These are phyloP conservation scores for Fusarium piperis DNA, from an alignment of 2,329 filamentous ascomycete genomes.

Conservation along the genomic window DNA sequence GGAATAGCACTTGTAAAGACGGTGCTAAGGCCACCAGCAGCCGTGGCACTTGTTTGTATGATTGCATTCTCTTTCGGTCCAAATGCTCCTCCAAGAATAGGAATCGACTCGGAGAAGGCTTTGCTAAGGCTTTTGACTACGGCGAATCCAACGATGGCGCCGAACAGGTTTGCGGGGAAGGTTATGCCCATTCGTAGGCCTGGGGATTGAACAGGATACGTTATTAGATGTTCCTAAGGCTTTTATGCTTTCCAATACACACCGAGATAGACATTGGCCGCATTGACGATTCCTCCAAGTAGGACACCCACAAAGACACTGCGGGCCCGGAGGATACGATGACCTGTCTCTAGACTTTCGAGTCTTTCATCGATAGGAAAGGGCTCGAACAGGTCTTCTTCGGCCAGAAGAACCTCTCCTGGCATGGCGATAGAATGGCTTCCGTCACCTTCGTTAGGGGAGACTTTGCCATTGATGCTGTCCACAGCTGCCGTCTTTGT, in stretches of 20 bases:
- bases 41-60: background rate
- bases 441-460: background rate
- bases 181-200: background rate
- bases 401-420: background rate
- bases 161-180: background rate
- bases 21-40: background rate
- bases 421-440: background rate
- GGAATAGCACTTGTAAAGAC: background rate
- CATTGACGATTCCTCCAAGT: background rate
- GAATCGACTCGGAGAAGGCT: background rate
- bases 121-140: background rate
- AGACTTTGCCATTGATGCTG: background rate
- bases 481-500: background rate
- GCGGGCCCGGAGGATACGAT: background rate
- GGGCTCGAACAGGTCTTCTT: background rate
- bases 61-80: background rate
- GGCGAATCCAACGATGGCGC: background rate
- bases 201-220: background rate
- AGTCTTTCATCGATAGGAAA: background rate
- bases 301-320: background rate
- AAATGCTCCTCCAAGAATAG: background rate
- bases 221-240: background rate
- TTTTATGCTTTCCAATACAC: background rate
- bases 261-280: background rate
- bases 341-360: background rate